Conservation (phyloP, 1,284 basidiomycete genomes). For the Trametes pubescens region DNA sequence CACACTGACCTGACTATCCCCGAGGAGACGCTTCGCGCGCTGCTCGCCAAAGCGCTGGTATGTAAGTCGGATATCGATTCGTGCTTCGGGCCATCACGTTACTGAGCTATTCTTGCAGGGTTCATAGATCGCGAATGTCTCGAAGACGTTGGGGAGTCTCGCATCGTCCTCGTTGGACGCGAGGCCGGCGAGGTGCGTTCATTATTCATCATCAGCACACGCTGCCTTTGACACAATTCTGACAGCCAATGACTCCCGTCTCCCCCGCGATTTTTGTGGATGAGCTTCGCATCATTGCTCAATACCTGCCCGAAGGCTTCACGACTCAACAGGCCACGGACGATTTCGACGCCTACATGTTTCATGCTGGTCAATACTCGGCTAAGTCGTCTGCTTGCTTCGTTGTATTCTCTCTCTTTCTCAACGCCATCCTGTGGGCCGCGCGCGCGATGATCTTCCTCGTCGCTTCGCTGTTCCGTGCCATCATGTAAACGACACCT, state of each 20-base stretch:
- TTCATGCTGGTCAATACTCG: not conserved
- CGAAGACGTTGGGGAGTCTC: not conserved
- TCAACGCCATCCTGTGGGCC: not conserved
- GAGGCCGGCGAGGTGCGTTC: not conserved
- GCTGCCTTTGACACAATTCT: not conserved
- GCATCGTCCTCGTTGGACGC: not conserved
- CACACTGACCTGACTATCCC: not conserved
- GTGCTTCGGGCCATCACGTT: too few species aligned
- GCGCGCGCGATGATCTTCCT: too few species aligned
- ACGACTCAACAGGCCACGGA: not conserved
- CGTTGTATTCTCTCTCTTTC: not conserved
- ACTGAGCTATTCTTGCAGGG: not conserved
- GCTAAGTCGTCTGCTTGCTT: not conserved
- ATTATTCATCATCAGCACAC: not conserved
- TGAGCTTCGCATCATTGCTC: not conserved
- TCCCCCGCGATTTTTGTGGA: not conserved
- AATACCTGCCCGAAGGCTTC: not conserved
- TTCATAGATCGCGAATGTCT: constrained; percentile 3
- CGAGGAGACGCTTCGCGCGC: not conserved
- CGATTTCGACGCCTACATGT: constrained; percentile 4
- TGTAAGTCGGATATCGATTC: not conserved
- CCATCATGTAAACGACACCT: too few species aligned
- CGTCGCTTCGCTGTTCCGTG: too few species aligned
- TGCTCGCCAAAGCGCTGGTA: not conserved
- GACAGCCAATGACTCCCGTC: not conserved